Evolutionary conservation across 345 rosid species (phyloP), one percentile per base, ranked within the genome.

Genomic region (Acer negundo): DNA sequence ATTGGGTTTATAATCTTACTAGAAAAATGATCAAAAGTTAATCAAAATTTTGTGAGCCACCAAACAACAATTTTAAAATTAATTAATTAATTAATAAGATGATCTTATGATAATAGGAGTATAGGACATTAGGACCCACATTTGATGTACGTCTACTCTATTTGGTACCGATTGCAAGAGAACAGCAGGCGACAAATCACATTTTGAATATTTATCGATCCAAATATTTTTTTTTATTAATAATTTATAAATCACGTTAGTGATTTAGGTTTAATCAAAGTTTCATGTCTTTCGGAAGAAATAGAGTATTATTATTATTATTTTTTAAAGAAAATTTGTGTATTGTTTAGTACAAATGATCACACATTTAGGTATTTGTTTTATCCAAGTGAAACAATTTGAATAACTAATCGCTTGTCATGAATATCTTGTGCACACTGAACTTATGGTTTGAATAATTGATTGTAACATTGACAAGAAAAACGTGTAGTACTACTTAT

Each of bases 91-190:
- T 4, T 35, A 4, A 35, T 35, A 16, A 28, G 47, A 15, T 62
- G 44, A 42, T 74, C 16, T 61, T 24, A 47, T 74, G 42, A 74
- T 74, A 19, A 74, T 74, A 58, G 9, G 6, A 35, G 38, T 35
- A 35, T 35, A 47, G 62, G 70, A 47, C 77, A 62, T 61, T 35
- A 47, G 62, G 70, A 47, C 77, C 70, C 69, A 47, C 19, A 28
- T 62, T 74, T 74, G 61, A 63, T 74, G 62, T n/a, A n/a, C n/a
- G n/a, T 63, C 28, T 61, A 74, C 61, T 74, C 62, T 47, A 35
- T 74, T 74, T 28, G 28, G 19, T 49, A 47, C 47, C 62, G 1
- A 62, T 46, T 49, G 62, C 59, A 6, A 7, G 38, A 26, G 40
- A 28, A 23, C 7, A 38, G 72, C 1, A 53, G 61, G 10, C 46